Evolutionary conservation across 2,329 filamentous ascomycete species (phyloP).

Genomic region (Hypoxylon sp.): DNA sequence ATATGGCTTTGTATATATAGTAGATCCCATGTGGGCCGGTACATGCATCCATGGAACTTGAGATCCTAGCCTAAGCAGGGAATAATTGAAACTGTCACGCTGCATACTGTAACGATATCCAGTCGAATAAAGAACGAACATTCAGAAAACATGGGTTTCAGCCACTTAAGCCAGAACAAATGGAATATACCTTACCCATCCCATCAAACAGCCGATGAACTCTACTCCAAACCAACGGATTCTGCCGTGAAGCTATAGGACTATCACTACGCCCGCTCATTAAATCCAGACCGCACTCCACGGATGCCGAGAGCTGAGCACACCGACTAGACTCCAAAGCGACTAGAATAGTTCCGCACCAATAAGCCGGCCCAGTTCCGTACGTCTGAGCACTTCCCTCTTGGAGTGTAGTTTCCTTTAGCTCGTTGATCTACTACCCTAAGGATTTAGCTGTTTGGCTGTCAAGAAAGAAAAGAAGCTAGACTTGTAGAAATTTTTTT

Average conservation of each 20-base stretch:
- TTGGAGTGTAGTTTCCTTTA: conserved; percentile 12
- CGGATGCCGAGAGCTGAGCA: conserved; percentile 4
- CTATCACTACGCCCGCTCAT: conserved; percentile 3
- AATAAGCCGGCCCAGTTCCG: conserved; percentile 21
- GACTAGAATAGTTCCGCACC: conserved; percentile 16
- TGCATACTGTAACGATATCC: not conserved
- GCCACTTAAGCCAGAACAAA: not conserved
- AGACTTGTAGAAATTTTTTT: no score
- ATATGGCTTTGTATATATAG: conserved; percentile 15
- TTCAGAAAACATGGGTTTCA: not conserved
- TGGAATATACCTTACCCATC: conserved; percentile 20
- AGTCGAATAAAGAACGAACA: not conserved
- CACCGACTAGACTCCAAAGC: conserved; percentile 12
- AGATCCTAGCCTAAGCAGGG: conserved; percentile 1
- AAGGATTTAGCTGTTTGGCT: not conserved
- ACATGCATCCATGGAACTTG: conserved; percentile 2
- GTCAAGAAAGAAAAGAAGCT: not conserved
- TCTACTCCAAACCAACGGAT: not conserved
- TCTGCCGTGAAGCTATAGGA: not conserved
- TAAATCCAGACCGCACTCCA: not conserved
- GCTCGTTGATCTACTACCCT: not conserved
- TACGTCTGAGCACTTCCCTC: conserved; percentile 21
- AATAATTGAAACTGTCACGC: not conserved
- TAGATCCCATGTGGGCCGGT: conserved; percentile 17
- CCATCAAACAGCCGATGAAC: not conserved